Conservation (phyloP, 768 basidiomycete genomes). For the Suillus luteus region DNA sequence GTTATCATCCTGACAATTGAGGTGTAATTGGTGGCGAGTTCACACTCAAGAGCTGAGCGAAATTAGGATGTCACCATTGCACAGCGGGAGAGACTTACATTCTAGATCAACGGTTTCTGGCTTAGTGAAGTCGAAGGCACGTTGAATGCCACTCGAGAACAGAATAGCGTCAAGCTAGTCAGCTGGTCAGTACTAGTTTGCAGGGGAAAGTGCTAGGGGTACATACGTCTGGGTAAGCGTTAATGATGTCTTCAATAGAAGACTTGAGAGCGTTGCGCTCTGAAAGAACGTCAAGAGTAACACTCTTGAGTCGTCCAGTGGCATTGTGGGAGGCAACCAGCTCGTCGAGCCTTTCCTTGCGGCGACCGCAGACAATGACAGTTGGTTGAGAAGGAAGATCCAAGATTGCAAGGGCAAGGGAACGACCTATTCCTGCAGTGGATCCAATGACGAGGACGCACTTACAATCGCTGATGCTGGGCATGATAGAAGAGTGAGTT, state of each 20-base stretch:
- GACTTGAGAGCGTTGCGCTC: constrained; percentile 41
- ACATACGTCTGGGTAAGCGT: constrained; percentile 51
- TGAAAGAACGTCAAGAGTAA: constrained; percentile 46
- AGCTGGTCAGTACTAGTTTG: neutral
- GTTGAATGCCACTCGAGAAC: constrained; percentile 56
- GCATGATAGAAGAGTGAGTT: constrained; percentile 19
- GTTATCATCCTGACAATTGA: constrained; percentile 50
- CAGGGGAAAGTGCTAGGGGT: neutral
- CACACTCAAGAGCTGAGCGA: constrained; percentile 28
- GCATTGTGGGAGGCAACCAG: constrained; percentile 34
- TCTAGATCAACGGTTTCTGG: constrained; percentile 44
- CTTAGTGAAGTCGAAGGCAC: constrained; percentile 46
- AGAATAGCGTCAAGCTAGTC: constrained; percentile 58
- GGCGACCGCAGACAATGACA: constrained; percentile 54
- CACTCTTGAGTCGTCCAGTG: constrained; percentile 39
- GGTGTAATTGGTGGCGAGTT: constrained; percentile 57
- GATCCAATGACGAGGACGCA: constrained; percentile 59
- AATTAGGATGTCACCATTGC: neutral
- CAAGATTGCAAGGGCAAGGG: constrained; percentile 52
- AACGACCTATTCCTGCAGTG: constrained; percentile 59
- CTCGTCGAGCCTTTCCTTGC: constrained; percentile 54
- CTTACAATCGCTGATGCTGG: constrained; percentile 47
- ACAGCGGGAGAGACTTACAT: constrained; percentile 26
- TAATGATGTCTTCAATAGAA: constrained; percentile 43
- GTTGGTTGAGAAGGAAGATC: constrained; percentile 48